A percentile compares a stretch with the other conserved stretches of the same genome.
Evolutionary conservation across 495 filamentous ascomycete genomes (phyloP).

Genomic region (Hamigera avellanea): DNA sequence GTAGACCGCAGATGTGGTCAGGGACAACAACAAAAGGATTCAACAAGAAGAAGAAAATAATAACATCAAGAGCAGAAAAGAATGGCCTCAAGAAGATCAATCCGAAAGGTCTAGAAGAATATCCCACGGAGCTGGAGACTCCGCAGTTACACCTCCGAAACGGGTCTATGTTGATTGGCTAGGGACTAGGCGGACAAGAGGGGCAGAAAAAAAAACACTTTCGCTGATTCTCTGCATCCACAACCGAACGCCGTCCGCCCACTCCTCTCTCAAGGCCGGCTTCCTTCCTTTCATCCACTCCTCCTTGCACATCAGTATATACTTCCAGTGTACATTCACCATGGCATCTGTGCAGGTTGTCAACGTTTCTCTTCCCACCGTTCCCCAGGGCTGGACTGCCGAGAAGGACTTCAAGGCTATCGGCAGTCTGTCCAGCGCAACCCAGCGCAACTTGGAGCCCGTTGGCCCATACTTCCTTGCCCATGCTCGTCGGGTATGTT

Average conservation of each 20-base stretch:
- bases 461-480: conserved; percentile 96
- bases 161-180: conserved; percentile 20
- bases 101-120: too few relatives aligned
- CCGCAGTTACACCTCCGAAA: conserved; percentile 19
- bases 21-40: too few relatives aligned
- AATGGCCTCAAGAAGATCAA: too few relatives aligned
- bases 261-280: too few relatives aligned
- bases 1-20: too few relatives aligned
- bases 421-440: conserved; percentile 54
- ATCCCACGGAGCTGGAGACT: conserved; percentile 4
- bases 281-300: not conserved
- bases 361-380: conserved; percentile 54
- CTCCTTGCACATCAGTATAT: not conserved
- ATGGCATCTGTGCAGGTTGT: conserved; percentile 38
- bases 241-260: too few relatives aligned
- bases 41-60: too few relatives aligned
- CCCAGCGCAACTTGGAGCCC: conserved; percentile 79
- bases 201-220: conserved; percentile 26
- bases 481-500: conserved; percentile 76
- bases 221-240: not conserved
- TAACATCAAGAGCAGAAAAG: too few relatives aligned
- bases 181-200: conserved; percentile 9
- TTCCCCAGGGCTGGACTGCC: conserved; percentile 72
- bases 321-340: too few relatives aligned
- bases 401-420: conserved; percentile 87